These are phyloP conservation scores for Lunularia cruciata DNA, from an alignment of 225 moss, liverwort and hornwort genomes.

Conservation along the genomic window DNA sequence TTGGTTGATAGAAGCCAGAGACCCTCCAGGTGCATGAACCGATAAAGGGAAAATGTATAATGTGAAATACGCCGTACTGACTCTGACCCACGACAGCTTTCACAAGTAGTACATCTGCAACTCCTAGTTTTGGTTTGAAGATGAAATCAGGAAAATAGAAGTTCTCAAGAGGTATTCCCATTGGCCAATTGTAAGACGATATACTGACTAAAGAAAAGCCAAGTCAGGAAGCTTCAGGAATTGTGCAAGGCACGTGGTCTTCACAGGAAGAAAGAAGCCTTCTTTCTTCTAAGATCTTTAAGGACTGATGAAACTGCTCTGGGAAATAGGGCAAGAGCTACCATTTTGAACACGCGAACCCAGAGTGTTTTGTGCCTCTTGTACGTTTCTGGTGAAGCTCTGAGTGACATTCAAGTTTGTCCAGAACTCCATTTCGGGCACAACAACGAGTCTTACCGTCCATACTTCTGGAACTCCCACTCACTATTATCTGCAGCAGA, in stretches of 20 bases:
- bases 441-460: conserved; percentile 36
- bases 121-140: not conserved
- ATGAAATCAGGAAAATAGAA: not conserved
- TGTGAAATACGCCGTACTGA: conserved; percentile 5
- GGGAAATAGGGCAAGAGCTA: not conserved
- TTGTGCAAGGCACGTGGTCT: not conserved
- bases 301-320: not conserved
- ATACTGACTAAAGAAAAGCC: not conserved
- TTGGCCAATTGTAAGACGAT: not conserved
- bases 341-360: not conserved
- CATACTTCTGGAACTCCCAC: conserved; percentile 88
- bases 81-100: conserved; percentile 9
- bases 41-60: not conserved
- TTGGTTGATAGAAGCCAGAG: not conserved
- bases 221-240: not conserved
- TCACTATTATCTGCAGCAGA: conserved; percentile 67
- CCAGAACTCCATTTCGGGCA: not conserved
- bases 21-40: conserved; percentile 15
- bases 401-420: not conserved
- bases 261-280: not conserved
- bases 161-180: not conserved
- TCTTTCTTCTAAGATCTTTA: not conserved
- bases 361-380: not conserved
- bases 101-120: not conserved
- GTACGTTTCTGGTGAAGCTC: not conserved